A percentile compares a stretch with the other conserved stretches of the same genome.
Conservation (phyloP, 495 filamentous ascomycete genomes). For the Bacidia gigantensis region DNA sequence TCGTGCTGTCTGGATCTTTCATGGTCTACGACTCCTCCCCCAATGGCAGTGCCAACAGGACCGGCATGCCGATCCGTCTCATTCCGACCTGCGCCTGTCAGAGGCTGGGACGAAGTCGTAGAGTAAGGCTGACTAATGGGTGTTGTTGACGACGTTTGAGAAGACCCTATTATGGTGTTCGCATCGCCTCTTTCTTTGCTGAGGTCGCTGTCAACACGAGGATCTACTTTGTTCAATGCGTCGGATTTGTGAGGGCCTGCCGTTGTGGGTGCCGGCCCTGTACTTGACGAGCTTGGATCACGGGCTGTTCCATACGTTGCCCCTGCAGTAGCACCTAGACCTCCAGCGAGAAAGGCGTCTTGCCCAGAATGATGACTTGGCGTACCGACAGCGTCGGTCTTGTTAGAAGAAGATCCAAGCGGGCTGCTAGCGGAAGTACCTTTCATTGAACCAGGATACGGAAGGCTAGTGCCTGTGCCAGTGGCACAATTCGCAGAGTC, state of each 20-base stretch:
- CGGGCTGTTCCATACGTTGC: conserved; percentile 20
- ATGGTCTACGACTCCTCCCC: background rate
- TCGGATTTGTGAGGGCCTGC: conserved; percentile 18
- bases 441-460: no score
- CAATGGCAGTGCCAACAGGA: background rate
- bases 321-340: conserved; percentile 22
- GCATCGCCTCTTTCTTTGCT: background rate
- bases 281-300: conserved; percentile 25
- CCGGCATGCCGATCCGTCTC: background rate
- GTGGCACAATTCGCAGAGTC: background rate
- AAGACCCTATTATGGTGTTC: background rate
- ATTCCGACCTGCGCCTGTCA: no score
- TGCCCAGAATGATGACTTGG: conserved; percentile 14
- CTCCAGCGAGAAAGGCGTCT: conserved; percentile 8
- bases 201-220: background rate
- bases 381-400: conserved; percentile 32
- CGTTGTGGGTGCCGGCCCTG: background rate
- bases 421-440: background rate
- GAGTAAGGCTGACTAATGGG: background rate
- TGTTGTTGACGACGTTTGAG: background rate
- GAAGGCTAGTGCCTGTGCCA: background rate
- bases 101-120: background rate
- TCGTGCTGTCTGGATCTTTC: background rate
- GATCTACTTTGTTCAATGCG: conserved; percentile 9
- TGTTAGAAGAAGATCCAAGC: background rate